Evolutionary conservation across 2,329 filamentous ascomycete genomes (phyloP).

Genomic region (Pseudomassariella vexata): DNA sequence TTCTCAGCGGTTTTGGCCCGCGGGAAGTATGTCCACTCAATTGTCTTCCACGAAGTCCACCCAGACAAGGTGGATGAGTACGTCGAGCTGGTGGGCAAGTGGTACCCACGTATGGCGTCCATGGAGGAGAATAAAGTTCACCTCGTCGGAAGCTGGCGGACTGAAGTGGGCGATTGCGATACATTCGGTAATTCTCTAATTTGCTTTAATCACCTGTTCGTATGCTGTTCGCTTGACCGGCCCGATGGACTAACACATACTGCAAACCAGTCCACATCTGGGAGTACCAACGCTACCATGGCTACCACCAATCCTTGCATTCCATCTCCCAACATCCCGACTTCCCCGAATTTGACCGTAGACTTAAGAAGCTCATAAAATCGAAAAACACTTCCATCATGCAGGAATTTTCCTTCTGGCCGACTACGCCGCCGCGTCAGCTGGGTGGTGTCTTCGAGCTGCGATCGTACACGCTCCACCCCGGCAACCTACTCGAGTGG

Average conservation of each 20-base stretch:
- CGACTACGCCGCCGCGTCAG: constrained; percentile 81
- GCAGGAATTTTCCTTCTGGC: constrained; percentile 99
- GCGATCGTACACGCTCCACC: constrained; percentile 92
- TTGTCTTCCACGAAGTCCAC: constrained; percentile 93
- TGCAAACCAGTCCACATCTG: constrained; percentile 99
- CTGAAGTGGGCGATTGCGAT: constrained; percentile 94
- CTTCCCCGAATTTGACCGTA: constrained; percentile 75
- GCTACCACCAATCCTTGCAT: constrained; percentile 89
- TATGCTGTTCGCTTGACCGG: no score
- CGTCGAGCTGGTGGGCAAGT: constrained; percentile 77
- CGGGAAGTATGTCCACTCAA: constrained; percentile 97
- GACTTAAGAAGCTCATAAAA: constrained; percentile 79
- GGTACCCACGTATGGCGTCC: constrained; percentile 87
- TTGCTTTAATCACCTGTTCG: no score
- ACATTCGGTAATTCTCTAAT: no score
- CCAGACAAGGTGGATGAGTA: constrained; percentile 96
- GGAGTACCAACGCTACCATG: constrained; percentile 97
- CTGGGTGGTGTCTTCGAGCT: constrained; percentile 93
- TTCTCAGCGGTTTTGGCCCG: constrained; percentile 93
- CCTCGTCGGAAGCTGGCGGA: constrained; percentile 95
- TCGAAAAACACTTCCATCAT: constrained; percentile 87
- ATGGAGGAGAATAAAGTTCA: constrained; percentile 88
- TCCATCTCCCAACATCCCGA: constrained; percentile 78
- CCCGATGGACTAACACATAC: no score
- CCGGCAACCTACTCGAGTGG: constrained; percentile 95